These are phyloP conservation scores for Oxyria digyna DNA, from an alignment of 148 eudicot species.

Conservation along the genomic window DNA sequence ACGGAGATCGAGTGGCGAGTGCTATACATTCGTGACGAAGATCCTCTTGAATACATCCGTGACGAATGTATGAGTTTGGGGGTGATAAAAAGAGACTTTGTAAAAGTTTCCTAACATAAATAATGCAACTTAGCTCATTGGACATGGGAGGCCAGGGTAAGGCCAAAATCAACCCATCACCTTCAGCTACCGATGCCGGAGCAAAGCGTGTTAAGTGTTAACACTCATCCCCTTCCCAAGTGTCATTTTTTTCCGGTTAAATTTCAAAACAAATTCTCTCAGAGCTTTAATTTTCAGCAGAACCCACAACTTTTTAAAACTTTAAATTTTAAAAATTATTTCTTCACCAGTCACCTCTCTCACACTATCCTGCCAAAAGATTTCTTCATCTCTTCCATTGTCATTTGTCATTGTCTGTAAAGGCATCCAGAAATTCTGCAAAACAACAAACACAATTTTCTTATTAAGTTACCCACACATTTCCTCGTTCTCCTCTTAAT, in stretches of 20 bases:
- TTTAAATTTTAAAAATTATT: not conserved
- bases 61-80: too few relatives aligned
- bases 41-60: too few relatives aligned
- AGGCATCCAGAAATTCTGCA: not conserved
- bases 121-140: too few relatives aligned
- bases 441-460: not conserved
- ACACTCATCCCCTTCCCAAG: slow-evolving; percentile 3
- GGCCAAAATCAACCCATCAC: not conserved
- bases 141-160: too few relatives aligned
- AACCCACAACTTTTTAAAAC: not conserved
- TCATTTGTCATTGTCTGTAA: not conserved
- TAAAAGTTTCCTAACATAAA: too few relatives aligned
- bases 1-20: too few relatives aligned
- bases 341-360: not conserved
- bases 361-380: slow-evolving; percentile 2
- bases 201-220: not conserved
- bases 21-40: too few relatives aligned
- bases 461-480: not conserved
- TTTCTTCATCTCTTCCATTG: not conserved
- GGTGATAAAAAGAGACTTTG: too few relatives aligned
- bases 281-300: not conserved
- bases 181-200: not conserved
- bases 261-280: not conserved
- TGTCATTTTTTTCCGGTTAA: not conserved
- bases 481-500: not conserved